Conservation (phyloP, 768 basidiomycete genomes). For the Pleurotus cornucopiae region DNA sequence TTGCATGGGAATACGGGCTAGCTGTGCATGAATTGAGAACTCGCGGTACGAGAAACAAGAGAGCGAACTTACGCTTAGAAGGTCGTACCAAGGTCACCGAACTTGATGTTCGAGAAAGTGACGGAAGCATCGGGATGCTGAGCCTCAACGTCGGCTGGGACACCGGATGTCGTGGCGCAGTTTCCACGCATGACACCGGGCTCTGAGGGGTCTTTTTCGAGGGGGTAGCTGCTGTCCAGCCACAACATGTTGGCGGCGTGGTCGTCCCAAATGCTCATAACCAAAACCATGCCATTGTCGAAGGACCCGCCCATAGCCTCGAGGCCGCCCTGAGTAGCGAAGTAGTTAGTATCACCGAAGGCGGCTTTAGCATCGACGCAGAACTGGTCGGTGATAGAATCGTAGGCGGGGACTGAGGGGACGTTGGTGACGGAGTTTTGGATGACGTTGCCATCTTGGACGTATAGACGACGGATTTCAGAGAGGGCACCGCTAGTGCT, state of each 20-base stretch:
- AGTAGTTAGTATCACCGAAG: slow-evolving; percentile 40
- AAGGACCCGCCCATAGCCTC: slow-evolving; percentile 30
- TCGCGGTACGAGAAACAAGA: too few species aligned
- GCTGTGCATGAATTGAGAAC: too few species aligned
- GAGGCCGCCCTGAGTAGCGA: slow-evolving; percentile 37
- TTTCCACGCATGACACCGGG: slow-evolving; percentile 15
- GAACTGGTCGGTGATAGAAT: slow-evolving; percentile 37
- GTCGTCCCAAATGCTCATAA: slow-evolving; percentile 40
- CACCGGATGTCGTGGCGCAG: slow-evolving; percentile 23
- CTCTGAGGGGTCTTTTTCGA: slow-evolving; percentile 13
- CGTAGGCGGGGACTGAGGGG: slow-evolving; percentile 26
- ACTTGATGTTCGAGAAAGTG: slow-evolving; percentile 36
- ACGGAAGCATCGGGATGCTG: slow-evolving; percentile 21
- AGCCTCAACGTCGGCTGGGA: slow-evolving; percentile 29
- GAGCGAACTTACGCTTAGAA: slow-evolving; percentile 11
- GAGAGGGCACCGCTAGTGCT: slow-evolving; percentile 32
- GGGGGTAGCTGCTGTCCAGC: slow-evolving; percentile 27
- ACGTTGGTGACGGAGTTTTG: slow-evolving; percentile 32
- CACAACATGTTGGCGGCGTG: slow-evolving; percentile 26
- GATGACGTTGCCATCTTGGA: slow-evolving; percentile 39
- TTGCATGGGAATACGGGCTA: too few species aligned
- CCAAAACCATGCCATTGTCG: slow-evolving; percentile 37
- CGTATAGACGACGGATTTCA: slow-evolving; percentile 41
- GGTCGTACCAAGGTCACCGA: slow-evolving; percentile 34
- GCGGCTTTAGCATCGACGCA: slow-evolving; percentile 36